Conservation (phyloP, 1,284 basidiomycete species). For the Trametes sp. region DNA sequence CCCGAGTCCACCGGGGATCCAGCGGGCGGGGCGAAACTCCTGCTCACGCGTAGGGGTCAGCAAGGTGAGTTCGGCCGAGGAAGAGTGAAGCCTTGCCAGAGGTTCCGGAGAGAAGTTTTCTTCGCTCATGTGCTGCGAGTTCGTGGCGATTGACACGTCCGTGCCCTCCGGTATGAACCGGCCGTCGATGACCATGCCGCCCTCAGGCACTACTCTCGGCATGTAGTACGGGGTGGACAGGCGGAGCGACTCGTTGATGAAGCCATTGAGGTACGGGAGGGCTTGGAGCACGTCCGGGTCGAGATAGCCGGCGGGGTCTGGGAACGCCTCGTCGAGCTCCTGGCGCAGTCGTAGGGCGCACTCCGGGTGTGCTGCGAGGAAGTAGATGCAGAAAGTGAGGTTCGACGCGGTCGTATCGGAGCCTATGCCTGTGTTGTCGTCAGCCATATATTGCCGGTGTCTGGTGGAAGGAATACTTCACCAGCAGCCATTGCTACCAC, state of each 20-base stretch:
- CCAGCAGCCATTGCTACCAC: constrained; percentile 33
- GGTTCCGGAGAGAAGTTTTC: constrained; percentile 40
- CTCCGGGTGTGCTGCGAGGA: constrained; percentile 27
- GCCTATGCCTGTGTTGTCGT: constrained; percentile 17
- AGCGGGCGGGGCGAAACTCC: constrained; percentile 37
- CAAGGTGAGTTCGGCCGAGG: not conserved
- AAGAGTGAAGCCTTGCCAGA: not conserved
- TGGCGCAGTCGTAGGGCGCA: constrained; percentile 28
- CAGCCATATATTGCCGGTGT: not conserved
- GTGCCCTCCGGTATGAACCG: constrained; percentile 38
- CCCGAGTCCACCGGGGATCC: constrained; percentile 30
- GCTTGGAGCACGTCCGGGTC: constrained; percentile 21
- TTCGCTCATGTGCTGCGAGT: constrained; percentile 32
- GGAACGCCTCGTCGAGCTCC: constrained; percentile 35
- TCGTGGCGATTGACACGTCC: constrained; percentile 36
- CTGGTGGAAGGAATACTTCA: not conserved
- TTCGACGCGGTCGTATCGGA: constrained; percentile 32
- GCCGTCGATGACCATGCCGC: constrained; percentile 29
- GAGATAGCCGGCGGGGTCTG: constrained; percentile 17
- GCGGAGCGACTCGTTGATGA: constrained; percentile 38
- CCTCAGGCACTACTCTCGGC: constrained; percentile 35
- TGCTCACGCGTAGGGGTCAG: not conserved
- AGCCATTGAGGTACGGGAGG: constrained; percentile 39
- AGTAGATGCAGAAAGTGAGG: constrained; percentile 33
- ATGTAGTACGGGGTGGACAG: constrained; percentile 36